phyloP scores from a whole-genome alignment of 1,284 basidiomycete genomes.

The Ganoderma meredithae region DNA sequence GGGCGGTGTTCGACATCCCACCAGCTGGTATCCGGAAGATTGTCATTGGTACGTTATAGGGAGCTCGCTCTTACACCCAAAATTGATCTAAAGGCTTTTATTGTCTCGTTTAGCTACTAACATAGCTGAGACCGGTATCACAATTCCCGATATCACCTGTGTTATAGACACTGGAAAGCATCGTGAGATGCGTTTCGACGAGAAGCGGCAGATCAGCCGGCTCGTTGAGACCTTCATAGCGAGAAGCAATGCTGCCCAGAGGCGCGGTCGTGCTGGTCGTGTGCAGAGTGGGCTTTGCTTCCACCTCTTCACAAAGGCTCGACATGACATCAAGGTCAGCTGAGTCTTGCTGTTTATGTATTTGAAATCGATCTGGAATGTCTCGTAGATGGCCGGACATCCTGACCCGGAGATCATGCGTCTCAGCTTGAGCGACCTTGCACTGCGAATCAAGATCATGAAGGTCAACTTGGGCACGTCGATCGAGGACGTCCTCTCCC shows the following conservation, averaged over 20 bases:
- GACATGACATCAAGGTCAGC: conserved; percentile 81
- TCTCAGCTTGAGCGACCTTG: conserved; percentile 93
- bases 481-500: conserved; percentile 90
- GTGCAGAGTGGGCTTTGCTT: conserved; percentile 94
- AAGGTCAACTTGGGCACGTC: conserved; percentile 87
- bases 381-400: conserved; percentile 82
- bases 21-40: conserved; percentile 87
- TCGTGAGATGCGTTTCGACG: conserved; percentile 95
- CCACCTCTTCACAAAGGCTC: conserved; percentile 92
- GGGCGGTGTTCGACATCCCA: conserved; percentile 89
- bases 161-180: conserved; percentile 98
- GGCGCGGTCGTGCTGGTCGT: conserved; percentile 92
- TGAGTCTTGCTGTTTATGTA: not conserved
- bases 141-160: conserved; percentile 97
- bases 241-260: conserved; percentile 92
- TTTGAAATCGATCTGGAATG: not conserved
- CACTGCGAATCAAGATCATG: conserved; percentile 97
- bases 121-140: conserved; percentile 89
- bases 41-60: conserved; percentile 79
- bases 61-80: not conserved
- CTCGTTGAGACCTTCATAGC: conserved; percentile 94
- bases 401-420: conserved; percentile 97
- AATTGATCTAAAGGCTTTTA: not conserved
- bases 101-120: conserved; percentile 63
- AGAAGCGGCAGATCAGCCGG: conserved; percentile 95